phyloP scores from a whole-genome alignment of 768 basidiomycete species.

The Tremella fuciformis region DNA sequence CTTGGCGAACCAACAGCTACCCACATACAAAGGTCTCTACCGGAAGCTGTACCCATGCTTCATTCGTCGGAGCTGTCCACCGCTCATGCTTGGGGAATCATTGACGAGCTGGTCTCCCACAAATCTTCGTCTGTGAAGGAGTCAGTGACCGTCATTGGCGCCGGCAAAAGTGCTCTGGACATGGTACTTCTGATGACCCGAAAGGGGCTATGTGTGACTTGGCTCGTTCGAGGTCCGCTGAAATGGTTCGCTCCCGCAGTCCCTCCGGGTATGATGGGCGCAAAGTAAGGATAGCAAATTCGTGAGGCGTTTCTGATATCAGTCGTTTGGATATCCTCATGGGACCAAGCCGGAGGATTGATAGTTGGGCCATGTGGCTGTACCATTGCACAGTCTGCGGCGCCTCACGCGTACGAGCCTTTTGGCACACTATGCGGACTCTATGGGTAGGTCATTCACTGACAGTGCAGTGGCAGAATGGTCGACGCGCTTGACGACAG shows the following conservation, averaged over 20 bases:
- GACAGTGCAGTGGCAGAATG: not conserved
- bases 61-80: slow-evolving; percentile 8
- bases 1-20: too few species aligned
- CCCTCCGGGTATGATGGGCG: slow-evolving; percentile 17
- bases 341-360: slow-evolving; percentile 9
- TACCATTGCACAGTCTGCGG: slow-evolving; percentile 11
- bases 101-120: too few species aligned
- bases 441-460: slow-evolving; percentile 7
- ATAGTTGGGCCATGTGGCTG: slow-evolving; percentile 19
- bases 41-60: too few species aligned
- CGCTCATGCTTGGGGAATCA: too few species aligned
- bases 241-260: slow-evolving; percentile 18
- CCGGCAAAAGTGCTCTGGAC: slow-evolving; percentile 20
- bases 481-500: not conserved
- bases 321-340: slow-evolving; percentile 17
- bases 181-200: slow-evolving; percentile 12
- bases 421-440: slow-evolving; percentile 13
- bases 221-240: slow-evolving; percentile 13
- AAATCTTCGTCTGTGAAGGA: not conserved
- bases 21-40: too few species aligned
- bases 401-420: slow-evolving; percentile 2
- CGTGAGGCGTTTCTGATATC: not conserved
- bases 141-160: slow-evolving; percentile 12
- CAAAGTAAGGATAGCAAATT: slow-evolving; percentile 7
- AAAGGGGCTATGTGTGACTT: slow-evolving; percentile 15